phyloP scores from a whole-genome alignment of 768 basidiomycete species.

The Auricularia cornea region DNA sequence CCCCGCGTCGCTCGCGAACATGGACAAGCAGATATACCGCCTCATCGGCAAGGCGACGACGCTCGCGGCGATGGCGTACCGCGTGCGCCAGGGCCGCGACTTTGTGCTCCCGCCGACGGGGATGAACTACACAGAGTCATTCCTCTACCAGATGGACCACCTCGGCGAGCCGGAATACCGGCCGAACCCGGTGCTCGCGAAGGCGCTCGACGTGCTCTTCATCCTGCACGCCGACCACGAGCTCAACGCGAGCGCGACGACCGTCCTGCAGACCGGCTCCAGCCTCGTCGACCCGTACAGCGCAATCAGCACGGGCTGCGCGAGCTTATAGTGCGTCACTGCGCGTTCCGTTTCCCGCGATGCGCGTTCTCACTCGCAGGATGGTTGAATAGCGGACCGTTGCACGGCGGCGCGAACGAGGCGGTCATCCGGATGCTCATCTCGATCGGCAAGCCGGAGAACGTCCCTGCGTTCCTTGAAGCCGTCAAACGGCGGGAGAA shows the following conservation, averaged over 20 bases:
- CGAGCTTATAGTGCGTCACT: conserved; percentile 74
- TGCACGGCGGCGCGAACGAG: conserved; percentile 85
- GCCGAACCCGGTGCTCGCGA: conserved; percentile 79
- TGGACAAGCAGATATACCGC: conserved; percentile 91
- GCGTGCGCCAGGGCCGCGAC: conserved; percentile 80
- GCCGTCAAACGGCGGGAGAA: conserved; percentile 84
- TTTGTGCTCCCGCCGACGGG: conserved; percentile 81
- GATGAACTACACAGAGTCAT: conserved; percentile 77
- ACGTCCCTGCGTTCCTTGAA: conserved; percentile 78
- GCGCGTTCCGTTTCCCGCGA: not conserved
- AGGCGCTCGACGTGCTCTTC: conserved; percentile 82
- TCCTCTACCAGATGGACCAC: conserved; percentile 88
- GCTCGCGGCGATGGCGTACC: conserved; percentile 92
- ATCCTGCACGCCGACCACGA: conserved; percentile 88
- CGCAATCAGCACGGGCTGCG: conserved; percentile 79
- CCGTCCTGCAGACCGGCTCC: conserved; percentile 80
- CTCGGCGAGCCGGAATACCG: conserved; percentile 61
- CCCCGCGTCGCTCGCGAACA: conserved; percentile 55
- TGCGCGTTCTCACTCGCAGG: not conserved
- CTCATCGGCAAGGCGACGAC: conserved; percentile 85
- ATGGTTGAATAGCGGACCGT: conserved; percentile 43
- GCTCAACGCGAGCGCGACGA: conserved; percentile 77
- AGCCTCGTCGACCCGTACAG: conserved; percentile 89
- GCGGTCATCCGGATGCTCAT: conserved; percentile 92
- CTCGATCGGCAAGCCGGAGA: conserved; percentile 72